Conservation (phyloP, 2,329 filamentous ascomycete species). For the Beauveria sp. region DNA sequence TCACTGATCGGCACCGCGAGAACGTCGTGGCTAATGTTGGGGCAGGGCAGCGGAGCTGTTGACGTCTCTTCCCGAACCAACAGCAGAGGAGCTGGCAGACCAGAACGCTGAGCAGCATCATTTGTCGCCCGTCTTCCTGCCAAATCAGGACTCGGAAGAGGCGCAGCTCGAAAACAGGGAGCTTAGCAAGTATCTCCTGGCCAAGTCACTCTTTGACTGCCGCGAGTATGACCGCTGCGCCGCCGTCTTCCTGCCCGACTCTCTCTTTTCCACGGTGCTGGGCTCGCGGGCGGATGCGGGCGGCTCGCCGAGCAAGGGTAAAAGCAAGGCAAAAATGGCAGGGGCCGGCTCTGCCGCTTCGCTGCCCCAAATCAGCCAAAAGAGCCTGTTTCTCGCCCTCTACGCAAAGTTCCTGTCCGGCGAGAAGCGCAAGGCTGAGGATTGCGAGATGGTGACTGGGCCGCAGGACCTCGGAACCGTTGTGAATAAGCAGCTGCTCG, state of each 20-base stretch:
- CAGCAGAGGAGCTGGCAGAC: slow-evolving; percentile 44
- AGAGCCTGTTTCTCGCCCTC: slow-evolving; percentile 82
- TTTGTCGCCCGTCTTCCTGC: slow-evolving; percentile 41
- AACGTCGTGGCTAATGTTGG: background rate
- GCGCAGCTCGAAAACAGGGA: slow-evolving; percentile 70
- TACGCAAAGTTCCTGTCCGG: slow-evolving; percentile 91
- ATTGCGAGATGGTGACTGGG: slow-evolving; percentile 94
- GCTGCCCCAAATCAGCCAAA: slow-evolving; percentile 67
- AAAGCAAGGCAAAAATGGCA: slow-evolving; percentile 31
- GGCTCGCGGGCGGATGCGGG: slow-evolving; percentile 37
- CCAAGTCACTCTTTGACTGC: slow-evolving; percentile 92
- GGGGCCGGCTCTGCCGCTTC: slow-evolving; percentile 18
- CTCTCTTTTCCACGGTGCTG: slow-evolving; percentile 62
- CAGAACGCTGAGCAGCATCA: slow-evolving; percentile 25
- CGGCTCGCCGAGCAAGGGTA: slow-evolving; percentile 53
- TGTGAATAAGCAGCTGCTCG: slow-evolving; percentile 74
- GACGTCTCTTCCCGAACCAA: slow-evolving; percentile 63
- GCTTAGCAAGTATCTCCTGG: slow-evolving; percentile 75
- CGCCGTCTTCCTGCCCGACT: slow-evolving; percentile 76
- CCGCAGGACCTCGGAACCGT: slow-evolving; percentile 82
- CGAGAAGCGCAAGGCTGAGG: slow-evolving; percentile 93
- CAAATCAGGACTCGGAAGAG: slow-evolving; percentile 63
- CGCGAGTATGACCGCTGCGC: slow-evolving; percentile 92
- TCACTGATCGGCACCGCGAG: background rate
- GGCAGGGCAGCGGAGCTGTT: slow-evolving; percentile 88